phyloP scores from a whole-genome alignment of 352 stramenopile species.

The Phytophthora sp. region DNA sequence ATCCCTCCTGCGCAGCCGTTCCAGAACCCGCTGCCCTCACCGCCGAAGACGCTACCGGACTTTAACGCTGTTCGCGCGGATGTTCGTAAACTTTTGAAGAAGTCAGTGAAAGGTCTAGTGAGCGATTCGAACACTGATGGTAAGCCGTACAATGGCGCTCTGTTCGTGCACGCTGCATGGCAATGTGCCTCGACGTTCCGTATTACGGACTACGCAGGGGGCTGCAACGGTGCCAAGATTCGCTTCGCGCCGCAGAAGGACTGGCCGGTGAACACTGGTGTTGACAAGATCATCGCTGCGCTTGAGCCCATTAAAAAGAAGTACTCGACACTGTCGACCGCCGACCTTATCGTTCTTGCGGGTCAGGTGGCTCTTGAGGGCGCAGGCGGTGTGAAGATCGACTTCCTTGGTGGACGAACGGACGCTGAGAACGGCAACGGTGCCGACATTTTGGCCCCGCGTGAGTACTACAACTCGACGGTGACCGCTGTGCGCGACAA shows the following conservation, averaged over 20 bases:
- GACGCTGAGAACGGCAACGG: conserved; percentile 80
- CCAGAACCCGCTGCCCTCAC: conserved; percentile 54
- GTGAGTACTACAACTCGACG: conserved; percentile 82
- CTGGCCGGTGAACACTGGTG: conserved; percentile 87
- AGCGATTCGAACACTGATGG: conserved; percentile 31
- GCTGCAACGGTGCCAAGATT: conserved; percentile 89
- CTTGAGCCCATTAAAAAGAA: conserved; percentile 89
- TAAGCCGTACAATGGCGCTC: conserved; percentile 43
- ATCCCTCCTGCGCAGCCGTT: conserved; percentile 55
- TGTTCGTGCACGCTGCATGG: conserved; percentile 87
- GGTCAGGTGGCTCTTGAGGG: conserved; percentile 46
- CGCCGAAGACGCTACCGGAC: conserved; percentile 37
- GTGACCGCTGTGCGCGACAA: conserved; percentile 89
- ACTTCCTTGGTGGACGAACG: conserved; percentile 44
- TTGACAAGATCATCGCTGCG: conserved; percentile 72
- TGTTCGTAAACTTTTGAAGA: conserved; percentile 38
- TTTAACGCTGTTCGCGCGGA: conserved; percentile 41
- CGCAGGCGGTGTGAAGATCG: conserved; percentile 24
- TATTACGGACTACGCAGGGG: conserved; percentile 74
- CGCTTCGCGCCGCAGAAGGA: conserved; percentile 82
- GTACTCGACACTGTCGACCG: conserved; percentile 88
- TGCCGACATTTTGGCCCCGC: conserved; percentile 86
- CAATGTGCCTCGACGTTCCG: conserved; percentile 90
- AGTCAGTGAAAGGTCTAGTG: conserved; percentile 28
- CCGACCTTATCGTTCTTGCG: conserved; percentile 93